These are phyloP conservation scores for Carex cristatella DNA, from an alignment of 176 grass and related monocot genomes.

Conservation along the genomic window DNA sequence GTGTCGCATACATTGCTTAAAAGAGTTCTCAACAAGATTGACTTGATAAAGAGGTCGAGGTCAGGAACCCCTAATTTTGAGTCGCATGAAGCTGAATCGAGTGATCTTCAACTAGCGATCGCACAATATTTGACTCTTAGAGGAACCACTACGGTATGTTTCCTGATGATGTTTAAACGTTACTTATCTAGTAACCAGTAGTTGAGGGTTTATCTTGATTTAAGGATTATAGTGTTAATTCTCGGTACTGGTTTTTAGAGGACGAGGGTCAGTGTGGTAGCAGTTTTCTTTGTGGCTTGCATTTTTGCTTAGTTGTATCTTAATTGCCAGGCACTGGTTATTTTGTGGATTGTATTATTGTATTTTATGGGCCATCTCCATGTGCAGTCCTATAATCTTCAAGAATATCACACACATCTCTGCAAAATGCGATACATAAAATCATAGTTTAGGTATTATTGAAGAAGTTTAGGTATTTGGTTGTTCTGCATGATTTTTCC, in stretches of 20 bases:
- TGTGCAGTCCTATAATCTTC: background rate
- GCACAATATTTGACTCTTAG: constrained; percentile 70
- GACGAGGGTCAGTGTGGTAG: background rate
- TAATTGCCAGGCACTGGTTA: background rate
- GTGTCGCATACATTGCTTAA: constrained; percentile 64
- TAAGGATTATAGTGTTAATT: background rate
- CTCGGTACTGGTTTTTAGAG: background rate
- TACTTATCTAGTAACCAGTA: background rate
- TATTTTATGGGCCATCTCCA: background rate
- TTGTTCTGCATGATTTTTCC: background rate
- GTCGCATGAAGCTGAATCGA: constrained; percentile 60
- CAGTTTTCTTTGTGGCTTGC: background rate
- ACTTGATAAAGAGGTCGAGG: constrained; percentile 81
- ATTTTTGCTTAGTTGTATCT: background rate
- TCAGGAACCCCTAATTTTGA: constrained; percentile 82
- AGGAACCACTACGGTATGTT: constrained; percentile 76
- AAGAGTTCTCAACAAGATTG: constrained; percentile 86
- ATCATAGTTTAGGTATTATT: background rate
- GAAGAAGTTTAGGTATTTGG: background rate
- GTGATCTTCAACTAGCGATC: constrained; percentile 61
- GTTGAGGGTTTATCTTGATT: background rate
- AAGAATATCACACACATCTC: background rate
- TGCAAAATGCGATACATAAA: background rate
- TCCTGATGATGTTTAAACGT: background rate
- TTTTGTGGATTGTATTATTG: background rate